These are phyloP conservation scores for Colletotrichum eleusines DNA, from an alignment of 2,329 filamentous ascomycete genomes.

Conservation along the genomic window DNA sequence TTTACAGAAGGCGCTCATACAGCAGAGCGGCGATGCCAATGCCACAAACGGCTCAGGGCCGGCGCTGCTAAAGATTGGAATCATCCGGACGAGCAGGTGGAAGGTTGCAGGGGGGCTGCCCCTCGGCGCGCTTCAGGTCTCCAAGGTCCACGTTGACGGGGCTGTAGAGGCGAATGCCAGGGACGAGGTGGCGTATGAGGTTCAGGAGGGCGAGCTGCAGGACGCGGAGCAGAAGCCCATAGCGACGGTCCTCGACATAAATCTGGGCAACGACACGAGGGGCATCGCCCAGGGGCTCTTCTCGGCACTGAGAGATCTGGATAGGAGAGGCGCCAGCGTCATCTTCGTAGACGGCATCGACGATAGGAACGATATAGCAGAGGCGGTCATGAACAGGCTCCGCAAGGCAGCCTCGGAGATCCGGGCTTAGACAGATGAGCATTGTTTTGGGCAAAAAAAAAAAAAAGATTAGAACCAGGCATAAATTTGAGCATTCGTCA, in stretches of 20 bases:
- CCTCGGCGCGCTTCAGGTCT: conserved; percentile 48
- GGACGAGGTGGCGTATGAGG: conserved; percentile 52
- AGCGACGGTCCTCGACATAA: conserved; percentile 73
- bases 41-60: conserved; percentile 44
- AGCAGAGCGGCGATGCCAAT: conserved; percentile 32
- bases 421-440: conserved; percentile 56
- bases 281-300: conserved; percentile 90
- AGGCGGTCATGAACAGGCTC: conserved; percentile 87
- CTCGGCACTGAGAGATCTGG: conserved; percentile 86
- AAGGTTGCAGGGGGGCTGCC: conserved; percentile 56
- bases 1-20: conserved; percentile 45
- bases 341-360: conserved; percentile 93
- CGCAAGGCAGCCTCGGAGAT: conserved; percentile 79
- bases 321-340: conserved; percentile 80
- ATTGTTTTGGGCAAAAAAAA: conserved; percentile 9
- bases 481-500: conserved; percentile 43
- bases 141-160: conserved; percentile 47
- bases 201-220: conserved; percentile 57
- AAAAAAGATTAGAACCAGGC: conserved; percentile 40
- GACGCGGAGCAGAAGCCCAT: conserved; percentile 49
- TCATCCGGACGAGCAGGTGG: conserved; percentile 70
- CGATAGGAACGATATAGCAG: conserved; percentile 83
- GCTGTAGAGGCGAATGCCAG: conserved; percentile 43
- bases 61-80: conserved; percentile 55
- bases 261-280: conserved; percentile 76